Evolutionary conservation across 768 basidiomycete genomes (phyloP), one percentile per base, ranked within the genome.

Genomic region (Tricholoma sp.): DNA sequence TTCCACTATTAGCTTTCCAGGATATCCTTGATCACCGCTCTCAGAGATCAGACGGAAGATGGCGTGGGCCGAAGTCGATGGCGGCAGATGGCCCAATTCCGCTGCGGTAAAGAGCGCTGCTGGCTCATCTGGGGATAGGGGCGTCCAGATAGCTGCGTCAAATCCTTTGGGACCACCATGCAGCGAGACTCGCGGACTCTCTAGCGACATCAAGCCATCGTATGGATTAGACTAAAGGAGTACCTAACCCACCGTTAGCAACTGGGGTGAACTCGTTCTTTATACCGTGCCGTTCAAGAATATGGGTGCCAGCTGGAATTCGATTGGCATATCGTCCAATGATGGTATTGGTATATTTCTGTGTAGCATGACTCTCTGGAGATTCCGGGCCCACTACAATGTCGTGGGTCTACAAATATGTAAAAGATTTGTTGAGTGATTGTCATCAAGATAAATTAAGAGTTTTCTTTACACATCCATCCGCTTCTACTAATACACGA

Each of bases 311-410:
- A n/a, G 80, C 81, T 1, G 88, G 85, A 52, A 91, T 74, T 33
- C 88, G 79, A 70, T 90, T 90, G 20, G 86, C 75, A 60, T 89
- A 89, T 62, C 88, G 75, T 29, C 89, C 89, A 51, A 90, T 76
- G 64, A 89, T 76, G 9, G 84, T 82, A 70, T 90, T 89, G 47
- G 79, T 83, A 70, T 90, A 90, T 69, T 83, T 86, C 66, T 85
- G 79, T 10, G 66, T 69, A 32, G 74, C 66, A 66, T 89, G 86
- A 57, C 76, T 81, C 59, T 76, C 63, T 50, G 86, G 82, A 44
- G 74, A 69, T 71, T 88, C 84, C 37, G 89, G 88, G 15, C 88
- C 89, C 61, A 89, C 77, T 42, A 91, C 81, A 56, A 91, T 79
- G 68, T 90, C 89, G 70, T 90, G 86, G 6, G 84, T 87, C 86